A percentile compares a stretch with the other conserved stretches of the same genome.
Conservation (phyloP, 2,329 filamentous ascomycete species). For the Fonsecaea pedrosoi region DNA sequence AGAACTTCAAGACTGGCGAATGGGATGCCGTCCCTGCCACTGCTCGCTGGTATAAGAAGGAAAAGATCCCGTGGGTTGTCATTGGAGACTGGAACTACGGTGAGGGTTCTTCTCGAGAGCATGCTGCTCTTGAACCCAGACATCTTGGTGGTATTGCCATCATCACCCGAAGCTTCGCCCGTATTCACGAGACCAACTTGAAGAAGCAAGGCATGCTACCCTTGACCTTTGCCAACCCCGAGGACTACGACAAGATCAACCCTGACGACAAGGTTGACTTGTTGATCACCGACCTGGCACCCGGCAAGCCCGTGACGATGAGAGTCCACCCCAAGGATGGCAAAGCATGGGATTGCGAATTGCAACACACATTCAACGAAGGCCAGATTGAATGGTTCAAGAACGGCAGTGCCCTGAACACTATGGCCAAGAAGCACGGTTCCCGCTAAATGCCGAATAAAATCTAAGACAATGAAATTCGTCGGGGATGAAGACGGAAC, state of each 20-base stretch:
- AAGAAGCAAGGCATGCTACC: constrained; percentile 99
- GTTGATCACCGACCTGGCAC: constrained; percentile 83
- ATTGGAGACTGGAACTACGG: constrained; percentile 99
- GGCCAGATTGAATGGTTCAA: constrained; percentile 99
- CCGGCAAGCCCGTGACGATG: constrained; percentile 92
- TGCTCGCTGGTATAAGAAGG: constrained; percentile 97
- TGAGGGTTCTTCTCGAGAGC: constrained; percentile 96
- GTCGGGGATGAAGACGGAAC: constrained; percentile 5
- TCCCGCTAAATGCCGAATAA: not conserved
- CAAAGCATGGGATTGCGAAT: constrained; percentile 77
- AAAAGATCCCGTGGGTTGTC: constrained; percentile 95
- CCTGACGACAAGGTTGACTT: constrained; percentile 92
- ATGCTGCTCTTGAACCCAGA: constrained; percentile 95
- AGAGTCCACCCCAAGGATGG: constrained; percentile 90
- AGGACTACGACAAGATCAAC: constrained; percentile 96
- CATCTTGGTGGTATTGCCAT: constrained; percentile 97
- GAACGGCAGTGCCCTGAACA: constrained; percentile 96
- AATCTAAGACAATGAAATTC: not conserved
- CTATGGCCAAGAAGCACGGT: constrained; percentile 78
- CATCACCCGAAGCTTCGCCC: constrained; percentile 93
- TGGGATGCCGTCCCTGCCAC: constrained; percentile 89
- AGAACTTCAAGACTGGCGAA: constrained; percentile 84
- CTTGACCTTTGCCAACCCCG: constrained; percentile 90
- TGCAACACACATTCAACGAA: constrained; percentile 97
- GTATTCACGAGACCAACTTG: constrained; percentile 99